A percentile compares a stretch with the other conserved stretches of the same genome.
phyloP scores from a whole-genome alignment of 2,329 filamentous ascomycete species.

The Cercospora sp. region DNA sequence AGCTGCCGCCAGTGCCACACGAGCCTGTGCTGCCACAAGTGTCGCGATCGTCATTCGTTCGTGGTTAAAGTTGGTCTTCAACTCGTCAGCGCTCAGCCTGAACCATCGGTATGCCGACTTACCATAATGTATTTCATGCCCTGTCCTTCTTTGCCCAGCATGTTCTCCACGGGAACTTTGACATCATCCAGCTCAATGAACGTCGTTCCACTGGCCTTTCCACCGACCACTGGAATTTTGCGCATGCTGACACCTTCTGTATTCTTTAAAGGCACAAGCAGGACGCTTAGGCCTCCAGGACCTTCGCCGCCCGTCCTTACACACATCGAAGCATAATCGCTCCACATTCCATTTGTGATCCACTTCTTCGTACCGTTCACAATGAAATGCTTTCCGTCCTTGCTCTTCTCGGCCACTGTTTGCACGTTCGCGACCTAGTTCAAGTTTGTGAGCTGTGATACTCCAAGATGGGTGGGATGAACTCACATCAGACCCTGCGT shows the following conservation, averaged over 20 bases:
- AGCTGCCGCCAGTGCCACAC: not conserved
- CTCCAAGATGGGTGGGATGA: not conserved
- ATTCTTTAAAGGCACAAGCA: constrained; percentile 78
- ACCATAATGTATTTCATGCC: constrained; percentile 76
- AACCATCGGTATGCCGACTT: not conserved
- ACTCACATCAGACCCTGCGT: constrained; percentile 69
- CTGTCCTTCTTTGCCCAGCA: constrained; percentile 81
- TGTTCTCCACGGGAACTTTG: constrained; percentile 75
- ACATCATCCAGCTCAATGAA: constrained; percentile 82
- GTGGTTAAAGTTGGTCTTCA: not conserved
- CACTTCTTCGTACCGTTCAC: constrained; percentile 77
- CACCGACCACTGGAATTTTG: constrained; percentile 62
- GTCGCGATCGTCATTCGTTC: not conserved
- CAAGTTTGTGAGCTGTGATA: not conserved
- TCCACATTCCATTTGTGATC: constrained; percentile 78
- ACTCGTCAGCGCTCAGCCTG: not conserved
- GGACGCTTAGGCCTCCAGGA: constrained; percentile 64
- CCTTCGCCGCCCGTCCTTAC: constrained; percentile 72
- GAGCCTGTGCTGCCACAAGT: not conserved
- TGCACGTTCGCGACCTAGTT: constrained; percentile 68
- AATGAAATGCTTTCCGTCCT: constrained; percentile 71
- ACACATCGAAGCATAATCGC: constrained; percentile 74
- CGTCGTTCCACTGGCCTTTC: constrained; percentile 68
- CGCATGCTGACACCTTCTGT: constrained; percentile 56
- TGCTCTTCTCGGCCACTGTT: constrained; percentile 74